Evolutionary conservation across 2,329 filamentous ascomycete genomes (phyloP).

Genomic region (Alternaria panax): DNA sequence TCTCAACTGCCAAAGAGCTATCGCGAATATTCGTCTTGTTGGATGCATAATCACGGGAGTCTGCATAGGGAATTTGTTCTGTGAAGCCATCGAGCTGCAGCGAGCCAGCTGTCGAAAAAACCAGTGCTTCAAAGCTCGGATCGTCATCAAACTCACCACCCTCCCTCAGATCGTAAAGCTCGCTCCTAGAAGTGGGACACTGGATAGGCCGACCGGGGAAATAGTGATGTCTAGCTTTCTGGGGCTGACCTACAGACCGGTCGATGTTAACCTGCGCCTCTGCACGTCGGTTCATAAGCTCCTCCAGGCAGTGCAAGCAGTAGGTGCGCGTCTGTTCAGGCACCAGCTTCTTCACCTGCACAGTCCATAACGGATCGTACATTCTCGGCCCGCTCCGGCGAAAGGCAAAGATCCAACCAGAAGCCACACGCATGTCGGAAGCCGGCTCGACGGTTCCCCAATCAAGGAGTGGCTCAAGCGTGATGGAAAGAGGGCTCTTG

Average conservation of each 20-base stretch:
- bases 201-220: neutral
- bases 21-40: neutral
- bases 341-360: conserved; percentile 1
- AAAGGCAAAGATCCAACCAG: conserved; percentile 13
- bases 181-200: neutral
- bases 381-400: conserved; percentile 19
- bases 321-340: conserved; percentile 7
- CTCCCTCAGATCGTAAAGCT: conserved; percentile 1
- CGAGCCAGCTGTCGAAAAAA: neutral
- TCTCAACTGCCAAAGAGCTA: neutral
- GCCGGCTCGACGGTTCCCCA: conserved; percentile 17
- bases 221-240: neutral
- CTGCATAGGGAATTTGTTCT: neutral
- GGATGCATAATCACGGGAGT: neutral
- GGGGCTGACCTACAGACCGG: too few species aligned
- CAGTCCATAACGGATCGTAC: conserved; percentile 16
- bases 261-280: conserved; percentile 6
- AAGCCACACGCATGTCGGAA: neutral
- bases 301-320: conserved; percentile 22
- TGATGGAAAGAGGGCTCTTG: neutral
- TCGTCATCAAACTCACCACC: neutral
- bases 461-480: conserved; percentile 18
- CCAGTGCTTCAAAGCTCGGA: neutral
- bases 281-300: conserved; percentile 9
- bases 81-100: neutral